These are phyloP conservation scores for Nannizziopsis barbatae DNA, from an alignment of 2,329 filamentous ascomycete genomes.

Conservation along the genomic window DNA sequence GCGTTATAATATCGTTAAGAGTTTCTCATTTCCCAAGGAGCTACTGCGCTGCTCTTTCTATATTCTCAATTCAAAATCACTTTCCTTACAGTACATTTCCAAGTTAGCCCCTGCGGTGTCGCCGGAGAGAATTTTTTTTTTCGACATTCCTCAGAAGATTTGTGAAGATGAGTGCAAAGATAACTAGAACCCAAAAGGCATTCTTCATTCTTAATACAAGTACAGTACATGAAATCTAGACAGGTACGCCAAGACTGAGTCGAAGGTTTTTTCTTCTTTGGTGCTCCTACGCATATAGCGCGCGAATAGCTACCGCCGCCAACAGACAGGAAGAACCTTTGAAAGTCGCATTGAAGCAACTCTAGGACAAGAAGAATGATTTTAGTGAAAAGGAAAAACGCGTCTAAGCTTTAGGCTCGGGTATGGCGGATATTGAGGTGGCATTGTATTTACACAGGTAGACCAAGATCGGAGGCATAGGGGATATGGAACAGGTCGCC, in stretches of 20 bases:
- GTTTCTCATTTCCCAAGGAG: too few species aligned
- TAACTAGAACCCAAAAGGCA: background rate
- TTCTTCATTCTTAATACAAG: constrained; percentile 2
- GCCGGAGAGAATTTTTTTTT: too few species aligned
- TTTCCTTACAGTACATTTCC: too few species aligned
- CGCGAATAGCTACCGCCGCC: too few species aligned
- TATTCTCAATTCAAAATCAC: too few species aligned
- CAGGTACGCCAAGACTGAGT: constrained; percentile 1
- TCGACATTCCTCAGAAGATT: too few species aligned
- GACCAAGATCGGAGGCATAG: constrained; percentile 84
- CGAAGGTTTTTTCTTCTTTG: constrained; percentile 5
- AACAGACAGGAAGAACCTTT: background rate
- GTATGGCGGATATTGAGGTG: constrained; percentile 6
- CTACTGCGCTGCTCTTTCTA: too few species aligned
- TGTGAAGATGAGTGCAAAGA: too few species aligned
- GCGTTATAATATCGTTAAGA: background rate
- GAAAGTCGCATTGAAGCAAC: background rate
- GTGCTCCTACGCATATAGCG: too few species aligned
- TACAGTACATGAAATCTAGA: constrained; percentile 8
- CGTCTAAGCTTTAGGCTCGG: background rate
- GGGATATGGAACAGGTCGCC: constrained; percentile 87
- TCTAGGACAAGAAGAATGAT: background rate
- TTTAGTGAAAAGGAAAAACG: background rate
- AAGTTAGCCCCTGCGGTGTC: too few species aligned
- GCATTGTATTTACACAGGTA: constrained; percentile 62